Evolutionary conservation across 108 stramenopile genomes (phyloP), one percentile per base, ranked within the genome.

Genomic region (Nitzschia putrida): DNA sequence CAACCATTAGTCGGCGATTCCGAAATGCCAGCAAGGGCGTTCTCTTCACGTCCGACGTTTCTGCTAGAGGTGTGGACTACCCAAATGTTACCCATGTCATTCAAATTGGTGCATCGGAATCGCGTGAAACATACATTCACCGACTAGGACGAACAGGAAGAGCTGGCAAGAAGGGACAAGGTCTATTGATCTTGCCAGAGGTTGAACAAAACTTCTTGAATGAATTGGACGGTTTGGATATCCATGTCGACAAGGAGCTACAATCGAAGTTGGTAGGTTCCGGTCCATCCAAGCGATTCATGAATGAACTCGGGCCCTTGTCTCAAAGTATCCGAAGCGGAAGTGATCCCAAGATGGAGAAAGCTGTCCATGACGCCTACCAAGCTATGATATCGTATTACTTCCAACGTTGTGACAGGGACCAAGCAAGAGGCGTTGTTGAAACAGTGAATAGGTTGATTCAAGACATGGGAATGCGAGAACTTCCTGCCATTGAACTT

Each of bases 91-190:
- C 85, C 4, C 78, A 76, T 47, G 81, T 85, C 11, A 47, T 85
- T 24, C 85, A 85, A 38, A 55, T 96, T 59, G 92, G 96, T 14
- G 68, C 90, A 29, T 76, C 97, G 8, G 76, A 80, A 40, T 74
- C 56, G 37, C 67, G 85, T 59, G 96, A 91, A 57, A 91, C 93
- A 55, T 98, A 98, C 70, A 80, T 97, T 44, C 97, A 98, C 82
- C 88, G 98, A n/a, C 81, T 98, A 6, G 98, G 98, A 16, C 85
- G 98, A 20, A 97, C 97, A 9, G 98, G 93, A 16, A 80, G 98
- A 14, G 97, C 95, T 9, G 95, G 95, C n/a, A 78, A 76, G 51
- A 13, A 37, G 6, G 93, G 92, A 10, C 49, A 83, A 26, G 91
- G 92, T 9, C 25, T 92, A 44, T 63, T 94, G 22, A 65, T 96